Conservation (phyloP, 345 rosid genomes). For the Chamaenerion angustifolium region DNA sequence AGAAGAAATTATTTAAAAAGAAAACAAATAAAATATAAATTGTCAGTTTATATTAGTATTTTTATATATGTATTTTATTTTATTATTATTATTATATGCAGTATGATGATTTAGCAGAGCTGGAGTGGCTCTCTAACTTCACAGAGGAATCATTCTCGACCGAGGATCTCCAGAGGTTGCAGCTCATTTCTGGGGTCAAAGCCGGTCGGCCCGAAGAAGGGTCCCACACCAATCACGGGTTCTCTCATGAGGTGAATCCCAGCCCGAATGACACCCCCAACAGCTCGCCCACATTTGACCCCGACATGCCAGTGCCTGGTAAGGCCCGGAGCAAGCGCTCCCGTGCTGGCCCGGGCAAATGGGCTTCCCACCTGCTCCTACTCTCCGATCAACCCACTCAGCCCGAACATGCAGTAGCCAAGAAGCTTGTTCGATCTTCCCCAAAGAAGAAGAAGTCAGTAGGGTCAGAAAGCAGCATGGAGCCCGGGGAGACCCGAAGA, state of each 20-base stretch:
- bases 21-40: too few relatives aligned
- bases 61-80: too few relatives aligned
- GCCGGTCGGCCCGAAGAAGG: slow-evolving; percentile 33
- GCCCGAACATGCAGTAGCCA: slow-evolving; percentile 9
- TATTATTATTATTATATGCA: slow-evolving; percentile 11
- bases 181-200: slow-evolving; percentile 63
- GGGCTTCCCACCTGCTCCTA: slow-evolving; percentile 73
- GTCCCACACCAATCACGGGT: slow-evolving; percentile 23
- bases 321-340: slow-evolving; percentile 96
- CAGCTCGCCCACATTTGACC: slow-evolving; percentile 28
- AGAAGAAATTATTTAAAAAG: too few relatives aligned
- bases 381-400: slow-evolving; percentile 17
- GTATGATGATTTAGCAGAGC: slow-evolving; percentile 91
- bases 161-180: slow-evolving; percentile 72
- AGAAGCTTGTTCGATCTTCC: slow-evolving; percentile 17
- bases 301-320: slow-evolving; percentile 69
- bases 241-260: slow-evolving; percentile 13
- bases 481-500: slow-evolving; percentile 27
- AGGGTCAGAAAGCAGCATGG: slow-evolving; percentile 5
- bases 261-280: neutral
- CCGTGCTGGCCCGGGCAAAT: slow-evolving; percentile 62
- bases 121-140: slow-evolving; percentile 92
- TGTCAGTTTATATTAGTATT: too few relatives aligned
- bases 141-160: slow-evolving; percentile 92
- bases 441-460: slow-evolving; percentile 33